Conservation (phyloP, 345 rosid species). For the Euphorbia peplus region DNA sequence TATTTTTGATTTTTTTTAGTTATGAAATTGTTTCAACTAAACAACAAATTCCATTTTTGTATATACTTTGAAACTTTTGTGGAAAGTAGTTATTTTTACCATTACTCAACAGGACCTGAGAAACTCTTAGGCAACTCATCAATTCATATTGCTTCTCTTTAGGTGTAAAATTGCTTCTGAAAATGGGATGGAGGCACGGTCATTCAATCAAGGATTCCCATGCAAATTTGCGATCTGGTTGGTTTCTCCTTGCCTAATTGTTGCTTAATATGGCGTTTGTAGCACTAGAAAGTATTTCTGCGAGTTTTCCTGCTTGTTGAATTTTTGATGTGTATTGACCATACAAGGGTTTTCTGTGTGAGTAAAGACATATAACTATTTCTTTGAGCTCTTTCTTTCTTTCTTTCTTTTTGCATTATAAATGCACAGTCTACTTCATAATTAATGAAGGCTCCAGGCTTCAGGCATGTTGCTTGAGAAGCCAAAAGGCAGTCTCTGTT, state of each 20-base stretch:
- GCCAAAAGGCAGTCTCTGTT: too few species aligned
- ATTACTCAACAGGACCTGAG: not conserved
- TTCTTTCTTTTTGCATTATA: not conserved
- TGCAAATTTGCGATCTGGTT: conserved; percentile 55
- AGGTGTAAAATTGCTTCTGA: conserved; percentile 84
- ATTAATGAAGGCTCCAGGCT: too few species aligned
- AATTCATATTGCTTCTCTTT: conserved; percentile 18
- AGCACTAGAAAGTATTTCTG: not conserved
- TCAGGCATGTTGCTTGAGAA: too few species aligned
- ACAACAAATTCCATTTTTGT: not conserved
- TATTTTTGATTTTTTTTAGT: too few species aligned
- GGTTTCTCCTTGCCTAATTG: conserved; percentile 7
- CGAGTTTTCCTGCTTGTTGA: not conserved
- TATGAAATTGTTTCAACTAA: not conserved
- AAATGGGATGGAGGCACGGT: conserved; percentile 97
- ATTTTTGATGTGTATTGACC: not conserved
- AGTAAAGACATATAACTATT: too few species aligned
- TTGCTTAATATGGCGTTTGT: conserved; percentile 1
- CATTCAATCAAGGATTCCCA: conserved; percentile 73
- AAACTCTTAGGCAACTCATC: conserved; percentile 12
- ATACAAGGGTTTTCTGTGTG: not conserved
- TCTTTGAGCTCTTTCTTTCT: not conserved
- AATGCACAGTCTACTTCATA: not conserved
- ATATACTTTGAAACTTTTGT: not conserved
- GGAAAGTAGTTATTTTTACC: not conserved